Evolutionary conservation across 2,329 filamentous ascomycete species (phyloP).

Genomic region (Alternaria arbusti): DNA sequence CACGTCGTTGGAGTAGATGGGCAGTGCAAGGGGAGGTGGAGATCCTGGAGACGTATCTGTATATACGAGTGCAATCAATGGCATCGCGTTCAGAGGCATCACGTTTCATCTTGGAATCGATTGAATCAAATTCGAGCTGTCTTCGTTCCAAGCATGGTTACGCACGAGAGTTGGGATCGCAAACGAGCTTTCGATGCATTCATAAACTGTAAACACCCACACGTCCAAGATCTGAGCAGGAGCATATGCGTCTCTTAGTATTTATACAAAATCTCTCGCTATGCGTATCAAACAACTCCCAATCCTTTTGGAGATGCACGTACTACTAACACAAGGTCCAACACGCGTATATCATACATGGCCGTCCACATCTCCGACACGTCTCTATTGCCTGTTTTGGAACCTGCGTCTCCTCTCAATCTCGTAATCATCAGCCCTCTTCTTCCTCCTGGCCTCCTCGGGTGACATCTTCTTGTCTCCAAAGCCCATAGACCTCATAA

Average conservation of each 20-base stretch:
- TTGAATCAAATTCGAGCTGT: background rate
- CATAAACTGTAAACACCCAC: background rate
- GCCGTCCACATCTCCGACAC: background rate
- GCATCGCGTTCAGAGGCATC: background rate
- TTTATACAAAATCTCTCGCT: conserved; percentile 17
- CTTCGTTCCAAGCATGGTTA: background rate
- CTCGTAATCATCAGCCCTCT: conserved; percentile 36
- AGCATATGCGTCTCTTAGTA: conserved; percentile 19
- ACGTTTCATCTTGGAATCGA: background rate
- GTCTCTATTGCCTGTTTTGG: conserved; percentile 26
- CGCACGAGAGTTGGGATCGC: background rate
- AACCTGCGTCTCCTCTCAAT: conserved; percentile 35
- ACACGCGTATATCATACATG: conserved; percentile 31
- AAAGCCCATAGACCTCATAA: conserved; percentile 23
- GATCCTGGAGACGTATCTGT: background rate
- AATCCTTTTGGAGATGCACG: background rate
- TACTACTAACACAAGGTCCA: conserved; percentile 20
- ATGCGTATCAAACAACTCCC: conserved; percentile 1
- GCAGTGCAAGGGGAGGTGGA: background rate
- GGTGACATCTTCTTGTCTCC: conserved; percentile 22
- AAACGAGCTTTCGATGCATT: background rate
- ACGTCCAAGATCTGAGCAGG: background rate
- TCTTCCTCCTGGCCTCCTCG: conserved; percentile 35
- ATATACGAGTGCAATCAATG: background rate
- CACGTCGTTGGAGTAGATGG: conserved; percentile 68